phyloP scores from a whole-genome alignment of 2,329 filamentous ascomycete genomes.

The Ceratocystis destructans region DNA sequence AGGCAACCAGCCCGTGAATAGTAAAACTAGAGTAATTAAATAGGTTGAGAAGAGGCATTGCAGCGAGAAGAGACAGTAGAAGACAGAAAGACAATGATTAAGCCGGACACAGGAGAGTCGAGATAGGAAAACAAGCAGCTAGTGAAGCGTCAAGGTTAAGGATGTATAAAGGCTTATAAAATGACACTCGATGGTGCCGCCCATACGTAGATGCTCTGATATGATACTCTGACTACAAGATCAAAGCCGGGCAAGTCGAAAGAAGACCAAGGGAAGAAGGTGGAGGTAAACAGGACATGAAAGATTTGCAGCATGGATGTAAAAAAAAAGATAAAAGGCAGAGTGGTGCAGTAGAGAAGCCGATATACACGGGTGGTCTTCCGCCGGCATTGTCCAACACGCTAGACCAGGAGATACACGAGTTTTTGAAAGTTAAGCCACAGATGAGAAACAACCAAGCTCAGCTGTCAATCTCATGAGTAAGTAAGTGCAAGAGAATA shows the following conservation, averaged over 20 bases:
- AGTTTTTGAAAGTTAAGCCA: not conserved
- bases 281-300: not conserved
- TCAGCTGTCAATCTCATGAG: not conserved
- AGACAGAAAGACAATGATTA: not conserved
- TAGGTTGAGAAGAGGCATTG: too few species aligned
- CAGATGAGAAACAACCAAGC: not conserved
- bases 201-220: not conserved
- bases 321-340: not conserved
- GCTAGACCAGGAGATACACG: not conserved
- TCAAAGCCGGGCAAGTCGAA: not conserved
- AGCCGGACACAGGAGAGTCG: not conserved
- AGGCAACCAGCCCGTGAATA: not conserved
- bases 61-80: not conserved
- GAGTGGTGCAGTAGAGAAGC: not conserved
- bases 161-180: not conserved
- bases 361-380: not conserved
- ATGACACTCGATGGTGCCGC: not conserved
- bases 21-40: too few species aligned
- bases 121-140: not conserved
- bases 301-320: constrained; percentile 1
- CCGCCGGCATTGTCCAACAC: not conserved
- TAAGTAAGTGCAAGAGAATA: not conserved
- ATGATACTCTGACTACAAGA: not conserved
- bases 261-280: not conserved
- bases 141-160: not conserved